Evolutionary conservation across 176 grass and related monocot genomes (phyloP), one percentile per base, ranked within the genome.

Genomic region (Rhynchospora breviuscula): DNA sequence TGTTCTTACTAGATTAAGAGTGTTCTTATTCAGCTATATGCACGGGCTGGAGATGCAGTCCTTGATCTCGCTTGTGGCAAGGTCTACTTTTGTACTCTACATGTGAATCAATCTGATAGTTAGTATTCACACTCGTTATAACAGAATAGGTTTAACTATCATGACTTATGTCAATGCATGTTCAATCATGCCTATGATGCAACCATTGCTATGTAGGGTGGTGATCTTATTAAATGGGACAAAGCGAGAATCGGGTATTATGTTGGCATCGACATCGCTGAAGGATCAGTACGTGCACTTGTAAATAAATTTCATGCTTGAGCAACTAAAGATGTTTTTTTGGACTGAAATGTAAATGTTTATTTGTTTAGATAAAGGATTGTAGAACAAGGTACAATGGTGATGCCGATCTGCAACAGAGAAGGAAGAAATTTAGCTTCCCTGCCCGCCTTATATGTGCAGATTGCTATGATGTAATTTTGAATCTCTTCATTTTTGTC

Each of bases 61-160:
- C 96, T 99, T 40, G 96, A 95, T 95, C 88, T 99, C 81, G 96
- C 91, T 48, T 99, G 96, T 19, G 96, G 96, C 29, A 99, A 95
- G 93, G 96, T 99, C 63, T 82, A 40, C 58, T 9, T 83, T 81
- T 82, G 23, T 83, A 66, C 63, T 2, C 23, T 67, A 22, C 40
- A 48, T 80, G 72, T 84, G 43, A 29, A 33, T 84, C 18, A 54
- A 35, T 62, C n/a, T 75, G 7, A 70, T 62, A 10, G 4, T 26
- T 33, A 35, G 1, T 60, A 44, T 17, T 18, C 53, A 8, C 26
- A 17, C 21, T 21, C 12, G 17, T 47, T 56, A 23, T 46, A 49
- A 71, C 21, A 65, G 15, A 46, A 43, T 54, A 45, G 31, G 13
- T 23, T 82, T 47, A 67, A 63, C 8, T 61, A 11, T 66, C 61